Percentiles rank a stretch among this genome's conserved stretches.
phyloP scores from a whole-genome alignment of 768 basidiomycete genomes.

The Mycena pura region DNA sequence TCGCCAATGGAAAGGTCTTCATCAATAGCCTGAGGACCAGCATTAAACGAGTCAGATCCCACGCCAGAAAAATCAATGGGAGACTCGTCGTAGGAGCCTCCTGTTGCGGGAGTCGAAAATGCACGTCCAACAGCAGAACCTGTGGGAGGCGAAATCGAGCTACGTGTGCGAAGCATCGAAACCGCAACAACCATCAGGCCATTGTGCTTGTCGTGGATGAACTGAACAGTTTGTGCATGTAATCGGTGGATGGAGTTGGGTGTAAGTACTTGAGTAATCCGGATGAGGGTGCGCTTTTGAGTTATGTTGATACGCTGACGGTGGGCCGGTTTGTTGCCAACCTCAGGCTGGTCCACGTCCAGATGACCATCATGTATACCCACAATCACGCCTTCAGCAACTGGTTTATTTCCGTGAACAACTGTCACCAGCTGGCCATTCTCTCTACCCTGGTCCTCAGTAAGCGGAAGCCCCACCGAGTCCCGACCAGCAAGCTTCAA shows the following conservation, averaged over 20 bases:
- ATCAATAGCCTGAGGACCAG: no score
- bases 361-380: neutral
- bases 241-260: neutral
- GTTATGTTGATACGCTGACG: neutral
- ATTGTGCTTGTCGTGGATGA: no score
- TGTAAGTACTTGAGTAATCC: neutral
- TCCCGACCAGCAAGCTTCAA: neutral
- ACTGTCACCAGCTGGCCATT: neutral
- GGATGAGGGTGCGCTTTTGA: neutral
- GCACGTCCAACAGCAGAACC: no score
- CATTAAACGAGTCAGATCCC: no score
- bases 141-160: neutral
- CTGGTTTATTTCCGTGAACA: neutral
- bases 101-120: no score
- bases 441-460: neutral
- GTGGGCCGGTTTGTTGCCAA: neutral
- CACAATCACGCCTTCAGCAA: neutral
- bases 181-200: no score
- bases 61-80: no score
- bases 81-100: no score
- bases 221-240: no score
- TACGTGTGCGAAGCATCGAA: neutral
- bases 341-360: neutral
- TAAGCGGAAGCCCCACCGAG: neutral
- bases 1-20: no score